Evolutionary conservation across 2,329 filamentous ascomycete genomes (phyloP), one percentile per base, ranked within the genome.

Genomic region (Pestalotiopsis sp.): DNA sequence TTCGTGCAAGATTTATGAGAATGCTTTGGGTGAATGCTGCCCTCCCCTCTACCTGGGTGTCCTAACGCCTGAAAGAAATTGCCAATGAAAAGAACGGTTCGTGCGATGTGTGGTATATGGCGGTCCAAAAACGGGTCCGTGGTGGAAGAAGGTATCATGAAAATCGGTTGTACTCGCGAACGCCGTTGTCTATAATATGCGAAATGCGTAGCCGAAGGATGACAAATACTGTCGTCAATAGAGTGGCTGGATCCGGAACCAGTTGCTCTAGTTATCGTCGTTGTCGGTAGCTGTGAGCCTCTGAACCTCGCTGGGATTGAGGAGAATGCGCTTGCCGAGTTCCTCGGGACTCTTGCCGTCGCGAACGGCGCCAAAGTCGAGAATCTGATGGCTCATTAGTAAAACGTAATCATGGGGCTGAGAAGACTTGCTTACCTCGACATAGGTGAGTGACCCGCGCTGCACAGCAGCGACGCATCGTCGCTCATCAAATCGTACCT

Each of bases 381-480:
- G 91, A 73, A 99, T 95, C 96, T 98, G 73, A 67, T 57, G 45
- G 84, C 80, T 6, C 70, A 61, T 65, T 20, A 70, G 60, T 39
- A 38, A 41, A 11, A 14, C 13, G 31, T 20, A 13, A n/a, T 7
- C 11, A 27, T 60, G 23, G 23, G 14, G 20, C 2, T 36, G 6
- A 3, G n/a, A n/a, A 62, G 39, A 36, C 17, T 9, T 38, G 17
- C 90, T 83, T 80, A 97, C 96, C 89, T 99, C 96, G 69, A 99
- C 94, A 80, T 97, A 99, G 23, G 96, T 99, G 75, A 97, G 82
- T 75, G 90, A 91, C 73, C 97, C 94, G 68, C 96, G 89, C 84
- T 99, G 96, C 68, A 99, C 96, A 59, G 96, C 96, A 69, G 96
- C 96, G 68, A 99, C 96, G 79, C 96, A 99, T 79, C 95, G 89